Percentiles rank a stretch among this genome's conserved stretches.
Conservation (phyloP, 306 rosid species). For the Trifolium subterraneum region DNA sequence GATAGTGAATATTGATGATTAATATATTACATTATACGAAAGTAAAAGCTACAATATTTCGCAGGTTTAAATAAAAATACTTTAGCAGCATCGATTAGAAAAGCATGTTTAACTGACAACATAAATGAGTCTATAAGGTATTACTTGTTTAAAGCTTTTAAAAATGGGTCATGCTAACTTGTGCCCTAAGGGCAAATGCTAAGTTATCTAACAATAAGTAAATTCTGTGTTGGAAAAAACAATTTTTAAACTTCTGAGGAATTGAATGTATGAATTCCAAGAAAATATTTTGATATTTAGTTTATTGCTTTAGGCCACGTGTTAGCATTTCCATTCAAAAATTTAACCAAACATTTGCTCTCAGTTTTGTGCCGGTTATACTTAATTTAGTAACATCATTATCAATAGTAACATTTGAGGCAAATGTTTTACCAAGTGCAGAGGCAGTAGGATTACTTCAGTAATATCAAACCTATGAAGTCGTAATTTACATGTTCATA, state of each 20-base stretch:
- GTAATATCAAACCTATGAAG: slow-evolving; percentile 21
- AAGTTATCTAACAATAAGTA: too few relatives aligned
- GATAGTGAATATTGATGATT: slow-evolving; percentile 38
- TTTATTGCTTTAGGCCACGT: too few relatives aligned
- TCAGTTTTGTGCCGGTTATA: slow-evolving; percentile 19
- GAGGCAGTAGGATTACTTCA: slow-evolving; percentile 9
- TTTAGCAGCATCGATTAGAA: slow-evolving; percentile 33
- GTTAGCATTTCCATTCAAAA: neutral
- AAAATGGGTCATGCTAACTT: neutral
- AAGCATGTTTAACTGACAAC: slow-evolving; percentile 5
- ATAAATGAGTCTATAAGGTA: slow-evolving; percentile 20
- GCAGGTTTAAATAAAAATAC: slow-evolving; percentile 31
- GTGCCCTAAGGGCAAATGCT: too few relatives aligned
- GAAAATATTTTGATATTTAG: too few relatives aligned
- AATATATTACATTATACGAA: slow-evolving; percentile 21
- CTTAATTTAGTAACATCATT: slow-evolving; percentile 18
- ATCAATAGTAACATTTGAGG: slow-evolving; percentile 17
- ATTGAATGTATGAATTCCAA: too few relatives aligned
- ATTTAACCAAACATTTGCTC: neutral
- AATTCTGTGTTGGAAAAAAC: too few relatives aligned
- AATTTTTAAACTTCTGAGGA: too few relatives aligned
- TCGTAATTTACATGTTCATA: slow-evolving; percentile 21
- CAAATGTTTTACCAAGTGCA: slow-evolving; percentile 19
- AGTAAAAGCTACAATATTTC: neutral
- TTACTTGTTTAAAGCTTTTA: slow-evolving; percentile 14